These are phyloP conservation scores for Ophiostoma perfectum DNA, from an alignment of 2,329 filamentous ascomycete genomes.

Conservation along the genomic window DNA sequence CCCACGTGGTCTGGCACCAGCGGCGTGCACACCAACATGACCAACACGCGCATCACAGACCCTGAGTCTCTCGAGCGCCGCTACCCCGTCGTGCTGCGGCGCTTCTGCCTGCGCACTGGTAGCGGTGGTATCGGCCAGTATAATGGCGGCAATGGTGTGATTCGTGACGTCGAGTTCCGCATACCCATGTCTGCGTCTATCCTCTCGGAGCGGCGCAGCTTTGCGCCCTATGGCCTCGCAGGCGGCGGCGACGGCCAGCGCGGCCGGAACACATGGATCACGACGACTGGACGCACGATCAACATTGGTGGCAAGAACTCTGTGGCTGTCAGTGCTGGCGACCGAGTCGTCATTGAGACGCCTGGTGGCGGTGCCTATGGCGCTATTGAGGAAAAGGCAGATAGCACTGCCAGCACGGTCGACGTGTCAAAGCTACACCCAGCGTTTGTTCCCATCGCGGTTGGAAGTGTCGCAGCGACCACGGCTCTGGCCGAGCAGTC, in stretches of 20 bases:
- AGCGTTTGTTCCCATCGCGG: no score
- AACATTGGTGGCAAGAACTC: background rate
- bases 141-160: slow-evolving; percentile 34
- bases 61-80: slow-evolving; percentile 35
- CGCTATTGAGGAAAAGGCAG: background rate
- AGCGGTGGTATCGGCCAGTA: slow-evolving; percentile 33
- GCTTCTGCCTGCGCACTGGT: slow-evolving; percentile 30
- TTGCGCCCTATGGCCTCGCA: slow-evolving; percentile 34
- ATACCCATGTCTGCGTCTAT: slow-evolving; percentile 34
- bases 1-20: slow-evolving; percentile 31
- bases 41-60: slow-evolving; percentile 35
- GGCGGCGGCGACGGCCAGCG: slow-evolving; percentile 30
- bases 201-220: slow-evolving; percentile 35
- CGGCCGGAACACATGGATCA: no score
- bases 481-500: no score
- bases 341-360: slow-evolving; percentile 56
- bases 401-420: no score
- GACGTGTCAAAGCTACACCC: no score
- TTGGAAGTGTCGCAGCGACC: no score
- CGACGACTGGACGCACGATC: no score
- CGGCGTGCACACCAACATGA: slow-evolving; percentile 32
- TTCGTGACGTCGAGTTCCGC: slow-evolving; percentile 35
- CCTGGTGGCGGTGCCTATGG: slow-evolving; percentile 61
- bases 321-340: slow-evolving; percentile 47
- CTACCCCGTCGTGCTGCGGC: slow-evolving; percentile 33